These are phyloP conservation scores for Cicer bijugum DNA, from an alignment of 306 rosid species.

Conservation along the genomic window DNA sequence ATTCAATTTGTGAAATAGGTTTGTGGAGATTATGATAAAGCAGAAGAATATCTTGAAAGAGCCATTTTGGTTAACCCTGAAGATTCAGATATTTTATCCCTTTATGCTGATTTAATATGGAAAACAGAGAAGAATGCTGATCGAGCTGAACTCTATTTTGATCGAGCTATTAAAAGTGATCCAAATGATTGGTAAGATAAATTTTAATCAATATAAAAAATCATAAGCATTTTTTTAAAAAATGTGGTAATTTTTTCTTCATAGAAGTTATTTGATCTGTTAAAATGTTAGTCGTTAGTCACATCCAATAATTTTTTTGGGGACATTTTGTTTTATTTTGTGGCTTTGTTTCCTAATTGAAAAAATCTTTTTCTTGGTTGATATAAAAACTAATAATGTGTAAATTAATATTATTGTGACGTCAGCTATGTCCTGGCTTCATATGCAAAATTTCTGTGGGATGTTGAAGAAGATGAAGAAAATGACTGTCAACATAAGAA, in stretches of 20 bases:
- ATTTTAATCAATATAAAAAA: too few species aligned
- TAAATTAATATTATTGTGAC: conserved; percentile 41
- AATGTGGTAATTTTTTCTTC: too few species aligned
- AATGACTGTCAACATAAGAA: conserved; percentile 38
- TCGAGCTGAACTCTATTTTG: conserved; percentile 74
- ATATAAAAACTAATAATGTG: conserved; percentile 40
- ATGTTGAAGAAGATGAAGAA: conserved; percentile 63
- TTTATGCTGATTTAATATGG: conserved; percentile 82
- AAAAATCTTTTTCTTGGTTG: background rate
- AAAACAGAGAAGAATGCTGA: conserved; percentile 60
- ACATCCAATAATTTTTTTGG: background rate
- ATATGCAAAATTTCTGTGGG: conserved; percentile 85
- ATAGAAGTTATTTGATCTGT: too few species aligned
- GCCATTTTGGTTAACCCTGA: conserved; percentile 73
- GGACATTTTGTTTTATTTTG: background rate
- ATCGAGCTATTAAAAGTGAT: conserved; percentile 71
- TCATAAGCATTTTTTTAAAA: too few species aligned
- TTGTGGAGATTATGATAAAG: conserved; percentile 71
- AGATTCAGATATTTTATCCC: conserved; percentile 59
- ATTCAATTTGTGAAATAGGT: conserved; percentile 56
- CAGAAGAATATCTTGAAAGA: conserved; percentile 78
- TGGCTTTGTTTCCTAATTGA: background rate
- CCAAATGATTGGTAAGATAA: conserved; percentile 77
- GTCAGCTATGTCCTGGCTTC: conserved; percentile 83
- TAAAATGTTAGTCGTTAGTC: too few species aligned